These are phyloP conservation scores for Yamadazyma laniorum DNA, from an alignment of 805 yeast species.

Conservation along the genomic window DNA sequence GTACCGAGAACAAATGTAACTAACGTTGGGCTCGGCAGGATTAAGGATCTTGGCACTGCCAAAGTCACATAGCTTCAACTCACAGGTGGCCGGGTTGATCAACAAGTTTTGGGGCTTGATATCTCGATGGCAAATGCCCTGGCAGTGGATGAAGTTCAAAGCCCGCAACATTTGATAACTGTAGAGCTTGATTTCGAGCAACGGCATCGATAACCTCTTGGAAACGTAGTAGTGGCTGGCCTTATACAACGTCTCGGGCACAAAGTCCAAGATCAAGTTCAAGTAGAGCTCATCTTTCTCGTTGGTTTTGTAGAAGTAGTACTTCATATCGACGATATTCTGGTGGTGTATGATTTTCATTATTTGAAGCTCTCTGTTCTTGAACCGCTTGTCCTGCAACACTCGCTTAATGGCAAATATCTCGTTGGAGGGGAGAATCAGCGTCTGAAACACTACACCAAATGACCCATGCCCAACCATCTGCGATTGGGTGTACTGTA, in stretches of 20 bases:
- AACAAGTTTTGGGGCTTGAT: slow-evolving; percentile 87
- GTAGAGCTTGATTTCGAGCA: slow-evolving; percentile 82
- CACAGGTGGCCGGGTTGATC: slow-evolving; percentile 81
- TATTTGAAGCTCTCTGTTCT: slow-evolving; percentile 91
- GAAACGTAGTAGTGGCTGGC: slow-evolving; percentile 82
- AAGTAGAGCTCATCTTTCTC: slow-evolving; percentile 80
- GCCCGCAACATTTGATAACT: slow-evolving; percentile 77
- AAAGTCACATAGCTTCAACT: slow-evolving; percentile 91
- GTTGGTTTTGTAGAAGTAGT: slow-evolving; percentile 74
- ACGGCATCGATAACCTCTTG: slow-evolving; percentile 77
- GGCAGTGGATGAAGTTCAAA: slow-evolving; percentile 70
- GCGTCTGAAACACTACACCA: slow-evolving; percentile 94
- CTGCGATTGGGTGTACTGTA: slow-evolving; percentile 77
- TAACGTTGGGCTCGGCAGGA: slow-evolving; percentile 90
- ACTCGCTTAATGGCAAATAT: slow-evolving; percentile 93
- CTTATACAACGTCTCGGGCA: slow-evolving; percentile 94
- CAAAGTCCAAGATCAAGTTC: slow-evolving; percentile 84
- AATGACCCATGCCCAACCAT: slow-evolving; percentile 99
- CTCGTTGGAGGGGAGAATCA: slow-evolving; percentile 67
- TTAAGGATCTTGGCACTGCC: slow-evolving; percentile 92
- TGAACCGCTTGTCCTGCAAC: slow-evolving; percentile 91
- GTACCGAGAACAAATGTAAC: slow-evolving; percentile 94
- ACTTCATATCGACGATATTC: slow-evolving; percentile 82
- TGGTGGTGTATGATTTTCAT: slow-evolving; percentile 88
- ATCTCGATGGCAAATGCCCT: slow-evolving; percentile 89